phyloP scores from a whole-genome alignment of 140 eudicot genomes.

The Eryngium alpinum region DNA sequence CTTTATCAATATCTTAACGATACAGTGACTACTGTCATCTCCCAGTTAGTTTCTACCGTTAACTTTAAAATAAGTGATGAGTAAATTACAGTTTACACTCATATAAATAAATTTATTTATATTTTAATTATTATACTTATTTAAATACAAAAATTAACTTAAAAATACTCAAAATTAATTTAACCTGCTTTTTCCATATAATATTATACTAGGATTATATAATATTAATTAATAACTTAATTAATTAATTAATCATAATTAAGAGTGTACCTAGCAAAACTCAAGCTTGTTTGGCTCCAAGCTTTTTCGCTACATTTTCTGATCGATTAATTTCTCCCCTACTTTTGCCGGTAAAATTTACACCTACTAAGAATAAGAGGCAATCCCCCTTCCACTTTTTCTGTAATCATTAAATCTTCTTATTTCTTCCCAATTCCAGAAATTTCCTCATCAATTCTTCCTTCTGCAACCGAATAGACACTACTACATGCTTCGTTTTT shows the following conservation, averaged over 20 bases:
- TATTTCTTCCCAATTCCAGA: background rate
- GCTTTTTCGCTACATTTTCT: background rate
- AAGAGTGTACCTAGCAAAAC: background rate
- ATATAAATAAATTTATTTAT: too few species aligned
- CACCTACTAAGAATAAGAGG: slow-evolving; percentile 46
- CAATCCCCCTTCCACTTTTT: slow-evolving; percentile 11
- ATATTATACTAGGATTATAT: too few species aligned
- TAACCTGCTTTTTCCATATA: too few species aligned
- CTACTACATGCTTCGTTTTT: background rate
- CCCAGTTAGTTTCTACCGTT: too few species aligned
- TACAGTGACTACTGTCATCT: too few species aligned
- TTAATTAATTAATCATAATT: background rate
- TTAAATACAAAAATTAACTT: too few species aligned
- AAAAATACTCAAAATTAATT: too few species aligned
- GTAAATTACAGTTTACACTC: too few species aligned
- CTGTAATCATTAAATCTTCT: background rate
- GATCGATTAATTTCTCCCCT: slow-evolving; percentile 4
- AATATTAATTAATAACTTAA: too few species aligned
- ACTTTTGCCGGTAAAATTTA: slow-evolving; percentile 59
- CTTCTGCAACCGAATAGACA: background rate
- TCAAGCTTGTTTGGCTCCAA: slow-evolving; percentile 5
- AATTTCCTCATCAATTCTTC: background rate
- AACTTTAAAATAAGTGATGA: too few species aligned
- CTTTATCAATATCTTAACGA: too few species aligned
- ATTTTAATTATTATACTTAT: too few species aligned